Evolutionary conservation across 2,329 filamentous ascomycete species (phyloP), one percentile per base, ranked within the genome.

Genomic region (Immersiporthe knoxdaviesiana): DNA sequence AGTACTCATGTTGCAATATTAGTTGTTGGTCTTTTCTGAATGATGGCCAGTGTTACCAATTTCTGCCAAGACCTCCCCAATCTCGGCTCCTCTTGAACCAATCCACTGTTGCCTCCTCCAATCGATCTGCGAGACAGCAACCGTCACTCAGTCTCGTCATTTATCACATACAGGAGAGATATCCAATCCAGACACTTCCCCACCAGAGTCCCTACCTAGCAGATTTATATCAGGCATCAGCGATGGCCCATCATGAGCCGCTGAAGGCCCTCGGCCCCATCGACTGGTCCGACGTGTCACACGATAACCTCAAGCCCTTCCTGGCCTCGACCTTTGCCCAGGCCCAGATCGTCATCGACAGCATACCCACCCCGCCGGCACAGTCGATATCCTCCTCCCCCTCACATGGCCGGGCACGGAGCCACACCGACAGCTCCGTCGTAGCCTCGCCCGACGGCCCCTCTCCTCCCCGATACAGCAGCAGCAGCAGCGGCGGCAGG

Each of bases 341-440:
- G 70, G 88, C 89, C 27, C 90, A 93, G 75, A 82, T 90, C 24
- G 86, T 97, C 68, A 83, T 92, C 74, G 92, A 94, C 75, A 95
- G 93, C 7, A 87, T 97, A 1, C 93, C 93, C 7, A 27, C 10
- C 18, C 77, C 73, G 72, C 93, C 93, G 3, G 27, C 32, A n/a
- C 77, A 73, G 72, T 79, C 76, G 76, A 82, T 77, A 69, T 2
- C 37, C 44, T n/a, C 44, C 44, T 78, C 74, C 69, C 84, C 87
- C 72, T 85, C 88, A 37, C 84, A 87, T 66, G 14, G 85, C 85
- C 68, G 78, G 82, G 76, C 77, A 27, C 79, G 76, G 32, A 81
- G 76, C 58, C 84, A 87, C 73, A 86, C 88, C 50, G 85, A 87
- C 67, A 84, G 87, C 14, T 85, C 85, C 67, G 78, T 83, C 76